These are phyloP conservation scores for Talaromyces sp. DNA, from an alignment of 2,329 filamentous ascomycete species.

Conservation along the genomic window DNA sequence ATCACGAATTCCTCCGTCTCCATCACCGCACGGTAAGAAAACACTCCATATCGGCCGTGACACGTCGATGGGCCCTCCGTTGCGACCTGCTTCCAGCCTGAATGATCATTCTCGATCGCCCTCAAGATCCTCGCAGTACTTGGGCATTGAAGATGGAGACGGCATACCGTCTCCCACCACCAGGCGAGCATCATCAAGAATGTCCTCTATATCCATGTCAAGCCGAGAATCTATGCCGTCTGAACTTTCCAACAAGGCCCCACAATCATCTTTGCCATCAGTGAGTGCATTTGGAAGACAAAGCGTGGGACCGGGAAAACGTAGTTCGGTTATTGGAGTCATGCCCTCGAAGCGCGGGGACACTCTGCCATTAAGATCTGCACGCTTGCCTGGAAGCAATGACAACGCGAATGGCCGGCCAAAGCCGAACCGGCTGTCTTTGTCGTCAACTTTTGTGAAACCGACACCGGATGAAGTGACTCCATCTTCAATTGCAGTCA, in stretches of 20 bases:
- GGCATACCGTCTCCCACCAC: conserved; percentile 28
- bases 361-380: conserved; percentile 19
- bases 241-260: background rate
- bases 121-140: conserved; percentile 43
- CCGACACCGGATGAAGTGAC: conserved; percentile 40
- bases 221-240: conserved; percentile 7
- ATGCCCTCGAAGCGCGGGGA: conserved; percentile 16
- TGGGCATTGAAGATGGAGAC: conserved; percentile 51
- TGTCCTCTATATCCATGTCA: conserved; percentile 23
- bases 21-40: conserved; percentile 59
- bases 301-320: conserved; percentile 17
- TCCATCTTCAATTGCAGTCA: conserved; percentile 36
- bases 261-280: conserved; percentile 24
- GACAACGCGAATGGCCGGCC: conserved; percentile 42
- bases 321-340: conserved; percentile 7
- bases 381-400: conserved; percentile 40
- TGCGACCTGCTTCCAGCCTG: conserved; percentile 60
- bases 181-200: conserved; percentile 32
- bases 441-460: conserved; percentile 53
- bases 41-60: conserved; percentile 69
- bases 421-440: conserved; percentile 50
- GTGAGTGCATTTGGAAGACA: conserved; percentile 22
- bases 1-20: conserved; percentile 71
- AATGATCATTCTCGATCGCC: conserved; percentile 40
- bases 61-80: conserved; percentile 56